Evolutionary conservation across 2,329 filamentous ascomycete species (phyloP).

Genomic region (Reticulascus tulasneorum): DNA sequence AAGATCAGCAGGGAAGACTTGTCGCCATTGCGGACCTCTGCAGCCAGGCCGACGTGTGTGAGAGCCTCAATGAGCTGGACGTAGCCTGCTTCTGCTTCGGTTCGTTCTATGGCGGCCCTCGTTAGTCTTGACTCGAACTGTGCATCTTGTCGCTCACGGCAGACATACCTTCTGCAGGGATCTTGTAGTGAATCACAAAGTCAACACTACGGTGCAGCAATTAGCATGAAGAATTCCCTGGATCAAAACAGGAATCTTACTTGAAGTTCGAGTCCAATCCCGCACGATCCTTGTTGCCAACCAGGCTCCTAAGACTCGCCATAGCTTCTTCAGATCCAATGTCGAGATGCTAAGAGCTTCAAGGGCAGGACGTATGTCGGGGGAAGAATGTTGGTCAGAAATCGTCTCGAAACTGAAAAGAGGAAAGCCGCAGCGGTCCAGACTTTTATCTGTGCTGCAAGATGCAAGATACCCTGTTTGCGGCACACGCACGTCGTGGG

Average conservation of each 20-base stretch:
- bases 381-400: no score
- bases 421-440: no score
- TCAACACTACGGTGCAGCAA: no score
- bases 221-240: no score
- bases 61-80: conserved; percentile 73
- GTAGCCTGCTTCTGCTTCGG: conserved; percentile 70
- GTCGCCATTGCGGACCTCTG: conserved; percentile 80
- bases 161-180: conserved; percentile 60
- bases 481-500: no score
- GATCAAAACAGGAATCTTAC: no score
- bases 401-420: no score
- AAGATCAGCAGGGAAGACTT: conserved; percentile 76
- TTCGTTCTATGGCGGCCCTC: conserved; percentile 51
- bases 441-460: no score
- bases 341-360: background rate
- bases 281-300: conserved; percentile 11
- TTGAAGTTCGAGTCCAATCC: conserved; percentile 14
- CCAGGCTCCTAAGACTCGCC: conserved; percentile 13
- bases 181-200: conserved; percentile 80
- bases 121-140: background rate
- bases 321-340: conserved; percentile 3
- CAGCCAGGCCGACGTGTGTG: conserved; percentile 74
- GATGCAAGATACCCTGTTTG: no score
- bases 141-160: background rate
- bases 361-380: background rate